A percentile compares a stretch with the other conserved stretches of the same genome.
phyloP scores from a whole-genome alignment of 345 rosid species.

The Crucihimalaya himalaica region DNA sequence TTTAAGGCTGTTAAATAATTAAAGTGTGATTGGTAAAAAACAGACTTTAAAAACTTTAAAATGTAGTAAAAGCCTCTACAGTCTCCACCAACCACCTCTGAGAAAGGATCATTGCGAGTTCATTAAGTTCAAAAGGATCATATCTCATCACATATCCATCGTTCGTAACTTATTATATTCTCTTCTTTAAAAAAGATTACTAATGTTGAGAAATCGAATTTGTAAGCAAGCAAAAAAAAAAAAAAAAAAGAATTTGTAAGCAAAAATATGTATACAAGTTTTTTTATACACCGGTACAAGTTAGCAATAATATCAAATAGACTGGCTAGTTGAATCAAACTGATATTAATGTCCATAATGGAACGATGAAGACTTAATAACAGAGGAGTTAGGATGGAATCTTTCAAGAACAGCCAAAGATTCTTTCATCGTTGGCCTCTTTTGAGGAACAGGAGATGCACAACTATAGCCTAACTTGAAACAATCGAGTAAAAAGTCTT shows the following conservation, averaged over 20 bases:
- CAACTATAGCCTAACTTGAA: conserved; percentile 77
- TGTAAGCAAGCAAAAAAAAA: not conserved
- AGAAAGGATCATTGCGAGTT: no score
- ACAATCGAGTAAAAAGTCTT: conserved; percentile 67
- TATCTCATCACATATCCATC: not conserved
- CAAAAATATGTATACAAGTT: no score
- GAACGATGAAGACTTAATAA: conserved; percentile 32
- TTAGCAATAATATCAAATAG: conserved; percentile 6
- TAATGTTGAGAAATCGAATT: not conserved
- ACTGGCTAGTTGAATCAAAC: conserved; percentile 7
- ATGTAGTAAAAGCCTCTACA: no score
- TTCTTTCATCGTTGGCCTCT: conserved; percentile 86
- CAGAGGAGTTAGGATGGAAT: conserved; percentile 45
- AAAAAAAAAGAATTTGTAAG: no score
- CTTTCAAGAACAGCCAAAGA: conserved; percentile 68
- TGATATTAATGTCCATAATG: conserved; percentile 39
- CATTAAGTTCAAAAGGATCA: no score
- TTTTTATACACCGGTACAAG: conserved; percentile 16
- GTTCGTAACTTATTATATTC: not conserved
- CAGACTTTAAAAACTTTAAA: no score
- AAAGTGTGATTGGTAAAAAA: no score
- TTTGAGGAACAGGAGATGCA: conserved; percentile 77
- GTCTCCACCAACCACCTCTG: no score
- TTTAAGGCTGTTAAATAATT: no score
- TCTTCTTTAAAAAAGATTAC: not conserved